Evolutionary conservation across 1,139 yeast species (phyloP).

Genomic region (Lodderomyces margitis): DNA sequence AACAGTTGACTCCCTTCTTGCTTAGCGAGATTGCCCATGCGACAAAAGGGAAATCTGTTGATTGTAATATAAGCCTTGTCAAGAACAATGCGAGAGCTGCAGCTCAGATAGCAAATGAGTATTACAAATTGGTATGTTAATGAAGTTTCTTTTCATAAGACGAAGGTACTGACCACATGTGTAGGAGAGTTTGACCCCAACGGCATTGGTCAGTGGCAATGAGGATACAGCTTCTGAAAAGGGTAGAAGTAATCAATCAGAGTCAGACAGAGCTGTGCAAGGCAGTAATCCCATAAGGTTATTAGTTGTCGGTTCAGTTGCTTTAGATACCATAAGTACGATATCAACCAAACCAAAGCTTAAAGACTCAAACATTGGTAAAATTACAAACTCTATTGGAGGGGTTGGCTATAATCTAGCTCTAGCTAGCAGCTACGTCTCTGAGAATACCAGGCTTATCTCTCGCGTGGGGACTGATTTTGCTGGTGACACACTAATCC

Average conservation of each 20-base stretch:
- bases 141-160: background rate
- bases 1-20: slow-evolving; percentile 76
- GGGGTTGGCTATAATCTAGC: slow-evolving; percentile 86
- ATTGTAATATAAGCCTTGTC: slow-evolving; percentile 73
- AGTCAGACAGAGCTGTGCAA: background rate
- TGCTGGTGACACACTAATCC: slow-evolving; percentile 44
- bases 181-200: background rate
- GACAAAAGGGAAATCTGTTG: slow-evolving; percentile 69
- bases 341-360: slow-evolving; percentile 29
- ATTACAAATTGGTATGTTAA: slow-evolving; percentile 4
- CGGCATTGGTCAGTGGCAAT: background rate
- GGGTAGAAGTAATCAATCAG: background rate
- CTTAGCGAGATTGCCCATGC: slow-evolving; percentile 60
- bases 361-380: slow-evolving; percentile 76
- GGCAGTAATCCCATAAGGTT: slow-evolving; percentile 22
- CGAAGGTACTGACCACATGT: background rate
- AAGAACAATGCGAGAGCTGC: slow-evolving; percentile 73
- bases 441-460: slow-evolving; percentile 39
- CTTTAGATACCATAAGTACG: slow-evolving; percentile 65
- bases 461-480: slow-evolving; percentile 62
- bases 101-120: slow-evolving; percentile 54
- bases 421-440: slow-evolving; percentile 43
- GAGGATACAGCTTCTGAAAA: too few species aligned
- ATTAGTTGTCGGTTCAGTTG: slow-evolving; percentile 71
- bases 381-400: slow-evolving; percentile 57